Base-by-base conservation (phyloP, 257 asterid species). In the Prunella vulgaris region DNA sequence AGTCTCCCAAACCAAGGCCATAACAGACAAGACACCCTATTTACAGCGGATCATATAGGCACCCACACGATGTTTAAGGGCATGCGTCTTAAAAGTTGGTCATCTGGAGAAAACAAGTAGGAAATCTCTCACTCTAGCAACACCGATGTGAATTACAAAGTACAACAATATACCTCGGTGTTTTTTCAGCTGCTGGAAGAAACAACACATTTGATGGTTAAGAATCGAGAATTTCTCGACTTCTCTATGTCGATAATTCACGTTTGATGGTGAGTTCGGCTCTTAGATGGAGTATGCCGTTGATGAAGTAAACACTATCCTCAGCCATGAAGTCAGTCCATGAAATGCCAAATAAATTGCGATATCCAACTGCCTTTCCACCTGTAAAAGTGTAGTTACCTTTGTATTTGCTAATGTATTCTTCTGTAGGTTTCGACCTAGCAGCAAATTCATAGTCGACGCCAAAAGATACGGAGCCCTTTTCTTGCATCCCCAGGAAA, bases 381-480 rank as follows among this genome's bases (percentile, higher is more conserved):
- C 95, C 97, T 0, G 95, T 91, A 64, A 91, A 91, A 5, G 90
- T 87, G 77, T 89, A 91, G 76, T 85, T 89, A 30, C 97, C 97
- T 64, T 87, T 91, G 75, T 91, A 88, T 71, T 91, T 91, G 86
- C 90, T 86, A 5, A 83, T 59, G 33, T 76, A 89, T 58, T 91
- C 97, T 73, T 91, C 96, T 1, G 86, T 74, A 35, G 93, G 96
- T 63, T 91, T 91, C 38, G 92, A 82, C 69, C 97, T 77, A 10
- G 97, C 95, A 13, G 97, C 87, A 40, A 92, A 92, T 68, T 89
- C 97, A 57, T 92, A 92, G 78, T 92, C 96, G 15, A 92, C 97
- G 0, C 93, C 89, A 7, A 92, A 89, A 5, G 92, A 60, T 15
- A 86, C 87, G 0, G 95, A 92, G 2, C 97, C 97, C 81, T 92